A percentile compares a stretch with the other conserved stretches of the same genome.
Conservation (phyloP, 148 eudicot species). For the Agrostemma githago region DNA sequence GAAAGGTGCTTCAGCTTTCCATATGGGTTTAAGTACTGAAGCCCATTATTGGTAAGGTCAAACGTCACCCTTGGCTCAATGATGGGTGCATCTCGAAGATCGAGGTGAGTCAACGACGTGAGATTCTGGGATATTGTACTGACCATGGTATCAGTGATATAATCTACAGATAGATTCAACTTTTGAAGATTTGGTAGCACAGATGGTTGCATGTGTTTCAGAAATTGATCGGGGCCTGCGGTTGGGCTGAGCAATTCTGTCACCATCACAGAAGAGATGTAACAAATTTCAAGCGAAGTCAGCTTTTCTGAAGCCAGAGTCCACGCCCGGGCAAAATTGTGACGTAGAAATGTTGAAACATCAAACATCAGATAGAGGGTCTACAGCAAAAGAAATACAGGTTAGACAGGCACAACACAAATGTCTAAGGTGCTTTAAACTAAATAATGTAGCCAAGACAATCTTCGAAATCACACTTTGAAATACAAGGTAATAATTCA, state of each 20-base stretch:
- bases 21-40: slow-evolving; percentile 71
- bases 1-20: slow-evolving; percentile 87
- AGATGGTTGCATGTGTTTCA: slow-evolving; percentile 32
- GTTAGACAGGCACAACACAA: slow-evolving; percentile 12
- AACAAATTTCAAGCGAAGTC: slow-evolving; percentile 72
- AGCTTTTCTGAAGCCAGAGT: slow-evolving; percentile 61
- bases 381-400: slow-evolving; percentile 39
- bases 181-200: slow-evolving; percentile 61
- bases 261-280: slow-evolving; percentile 73
- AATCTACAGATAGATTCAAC: slow-evolving; percentile 82
- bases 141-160: slow-evolving; percentile 85
- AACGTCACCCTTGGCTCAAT: slow-evolving; percentile 72
- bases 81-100: slow-evolving; percentile 92
- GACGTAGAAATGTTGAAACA: slow-evolving; percentile 74
- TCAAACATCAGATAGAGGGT: slow-evolving; percentile 81
- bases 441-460: slow-evolving; percentile 3
- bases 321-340: slow-evolving; percentile 79
- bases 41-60: slow-evolving; percentile 85
- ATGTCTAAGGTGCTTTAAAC: neutral
- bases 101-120: slow-evolving; percentile 60
- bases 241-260: slow-evolving; percentile 72
- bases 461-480: neutral
- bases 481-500: neutral
- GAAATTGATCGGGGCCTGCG: slow-evolving; percentile 42
- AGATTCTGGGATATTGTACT: slow-evolving; percentile 61